A percentile compares a stretch with the other conserved stretches of the same genome.
phyloP scores from a whole-genome alignment of 805 yeast species.

The Metschnikowia colocasiae region DNA sequence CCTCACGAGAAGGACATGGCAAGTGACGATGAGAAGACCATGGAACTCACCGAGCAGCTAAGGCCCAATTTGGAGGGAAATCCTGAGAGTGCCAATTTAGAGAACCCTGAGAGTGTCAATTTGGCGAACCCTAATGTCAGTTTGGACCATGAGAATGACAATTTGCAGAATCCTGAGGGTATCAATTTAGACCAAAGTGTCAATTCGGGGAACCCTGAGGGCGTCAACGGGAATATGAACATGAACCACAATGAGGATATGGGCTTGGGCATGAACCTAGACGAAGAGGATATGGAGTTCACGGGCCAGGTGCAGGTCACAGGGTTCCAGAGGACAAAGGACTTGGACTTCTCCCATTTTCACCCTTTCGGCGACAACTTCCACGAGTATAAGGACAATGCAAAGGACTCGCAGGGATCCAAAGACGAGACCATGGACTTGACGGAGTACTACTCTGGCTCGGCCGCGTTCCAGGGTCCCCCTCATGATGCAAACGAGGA shows the following conservation, averaged over 20 bases:
- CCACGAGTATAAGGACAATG: neutral
- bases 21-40: slow-evolving; percentile 22
- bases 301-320: slow-evolving; percentile 10
- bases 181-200: neutral
- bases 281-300: slow-evolving; percentile 16
- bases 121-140: no score
- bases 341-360: no score
- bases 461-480: neutral
- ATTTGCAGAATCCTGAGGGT: neutral
- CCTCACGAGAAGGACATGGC: neutral
- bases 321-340: no score
- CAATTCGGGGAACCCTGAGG: no score
- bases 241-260: neutral
- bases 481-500: slow-evolving; percentile 7
- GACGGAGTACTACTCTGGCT: slow-evolving; percentile 5
- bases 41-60: slow-evolving; percentile 29
- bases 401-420: neutral
- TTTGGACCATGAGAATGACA: no score
- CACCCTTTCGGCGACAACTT: neutral
- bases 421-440: slow-evolving; percentile 10
- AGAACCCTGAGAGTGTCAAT: no score
- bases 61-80: neutral
- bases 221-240: neutral
- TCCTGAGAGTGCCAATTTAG: no score
- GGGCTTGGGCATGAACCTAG: no score